phyloP scores from a whole-genome alignment of 2,329 filamentous ascomycete genomes.

The Rachicladosporium sp. region DNA sequence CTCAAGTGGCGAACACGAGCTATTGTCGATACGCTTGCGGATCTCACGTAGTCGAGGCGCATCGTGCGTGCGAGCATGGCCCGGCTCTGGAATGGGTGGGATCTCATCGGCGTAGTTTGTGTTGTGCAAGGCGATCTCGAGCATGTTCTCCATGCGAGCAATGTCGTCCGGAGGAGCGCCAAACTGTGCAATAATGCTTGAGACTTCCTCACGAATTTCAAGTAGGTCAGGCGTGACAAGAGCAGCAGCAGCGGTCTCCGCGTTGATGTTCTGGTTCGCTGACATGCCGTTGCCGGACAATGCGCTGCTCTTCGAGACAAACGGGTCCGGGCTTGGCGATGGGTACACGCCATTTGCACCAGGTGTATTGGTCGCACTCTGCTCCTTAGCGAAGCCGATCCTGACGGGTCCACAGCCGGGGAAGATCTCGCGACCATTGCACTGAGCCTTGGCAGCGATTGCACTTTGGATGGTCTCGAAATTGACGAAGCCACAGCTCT shows the following conservation, averaged over 20 bases:
- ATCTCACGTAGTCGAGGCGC: constrained; percentile 92
- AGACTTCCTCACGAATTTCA: constrained; percentile 72
- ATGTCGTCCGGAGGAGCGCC: constrained; percentile 73
- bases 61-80: constrained; percentile 79
- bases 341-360: constrained; percentile 82
- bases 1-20: constrained; percentile 69
- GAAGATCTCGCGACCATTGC: constrained; percentile 97
- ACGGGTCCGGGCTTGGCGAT: constrained; percentile 83
- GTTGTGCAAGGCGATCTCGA: constrained; percentile 67
- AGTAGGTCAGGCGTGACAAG: constrained; percentile 59
- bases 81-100: constrained; percentile 73
- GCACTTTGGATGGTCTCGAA: constrained; percentile 88
- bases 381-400: constrained; percentile 95
- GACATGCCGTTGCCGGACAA: constrained; percentile 24
- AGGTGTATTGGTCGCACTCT: constrained; percentile 76
- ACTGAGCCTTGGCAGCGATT: constrained; percentile 72
- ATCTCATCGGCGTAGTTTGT: constrained; percentile 68
- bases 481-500: constrained; percentile 98
- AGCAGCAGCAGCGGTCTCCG: constrained; percentile 38
- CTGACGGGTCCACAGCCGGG: constrained; percentile 87
- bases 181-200: constrained; percentile 77
- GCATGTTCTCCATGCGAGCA: constrained; percentile 56
- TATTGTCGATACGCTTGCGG: constrained; percentile 93
- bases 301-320: constrained; percentile 32
- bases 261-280: constrained; percentile 23